Evolutionary conservation across 495 filamentous ascomycete genomes (phyloP).

Genomic region (Lophium mytilinum): DNA sequence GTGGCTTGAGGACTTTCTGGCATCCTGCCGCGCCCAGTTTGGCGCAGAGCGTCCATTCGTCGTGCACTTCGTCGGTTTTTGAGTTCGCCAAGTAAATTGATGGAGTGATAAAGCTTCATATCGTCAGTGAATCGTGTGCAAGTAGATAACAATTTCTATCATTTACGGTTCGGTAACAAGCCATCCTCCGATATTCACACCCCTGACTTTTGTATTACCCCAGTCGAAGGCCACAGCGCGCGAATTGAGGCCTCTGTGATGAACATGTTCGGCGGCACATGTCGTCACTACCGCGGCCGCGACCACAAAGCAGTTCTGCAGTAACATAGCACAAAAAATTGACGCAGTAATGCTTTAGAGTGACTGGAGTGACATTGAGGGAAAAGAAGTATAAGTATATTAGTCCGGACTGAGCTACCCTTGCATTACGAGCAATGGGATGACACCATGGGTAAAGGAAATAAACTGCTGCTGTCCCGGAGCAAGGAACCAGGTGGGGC

Average conservation of each 20-base stretch:
- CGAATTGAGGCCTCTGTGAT: background rate
- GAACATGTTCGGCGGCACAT: too few relatives aligned
- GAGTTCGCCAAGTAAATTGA: conserved; percentile 30
- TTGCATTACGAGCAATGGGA: too few relatives aligned
- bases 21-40: conserved; percentile 57
- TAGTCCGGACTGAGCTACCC: too few relatives aligned
- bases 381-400: too few relatives aligned
- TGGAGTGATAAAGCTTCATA: conserved; percentile 36
- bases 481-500: too few relatives aligned
- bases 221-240: conserved; percentile 24
- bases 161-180: conserved; percentile 35
- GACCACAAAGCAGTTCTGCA: too few relatives aligned
- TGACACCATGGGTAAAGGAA: too few relatives aligned
- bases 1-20: conserved; percentile 59
- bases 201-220: conserved; percentile 30
- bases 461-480: too few relatives aligned
- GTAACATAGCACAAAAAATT: too few relatives aligned
- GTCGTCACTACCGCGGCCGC: too few relatives aligned
- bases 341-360: too few relatives aligned
- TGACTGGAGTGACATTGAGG: too few relatives aligned
- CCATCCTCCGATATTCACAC: conserved; percentile 39
- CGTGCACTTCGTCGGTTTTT: conserved; percentile 24
- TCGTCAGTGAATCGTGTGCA: background rate
- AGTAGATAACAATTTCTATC: background rate
- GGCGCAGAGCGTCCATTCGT: conserved; percentile 37